These are phyloP conservation scores for Bullera alba DNA, from an alignment of 768 basidiomycete species.

Conservation along the genomic window DNA sequence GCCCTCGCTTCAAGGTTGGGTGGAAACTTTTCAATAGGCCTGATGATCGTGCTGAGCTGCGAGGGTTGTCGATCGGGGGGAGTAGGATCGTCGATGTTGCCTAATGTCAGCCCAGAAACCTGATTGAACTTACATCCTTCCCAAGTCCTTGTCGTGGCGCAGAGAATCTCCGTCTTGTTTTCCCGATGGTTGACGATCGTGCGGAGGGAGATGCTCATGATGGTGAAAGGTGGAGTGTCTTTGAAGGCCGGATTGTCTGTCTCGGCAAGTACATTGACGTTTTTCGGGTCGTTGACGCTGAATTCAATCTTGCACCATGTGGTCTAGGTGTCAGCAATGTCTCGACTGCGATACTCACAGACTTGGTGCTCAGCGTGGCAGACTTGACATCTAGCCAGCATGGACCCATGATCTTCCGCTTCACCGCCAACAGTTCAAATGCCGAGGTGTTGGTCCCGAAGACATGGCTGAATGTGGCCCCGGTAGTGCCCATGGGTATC, in stretches of 20 bases:
- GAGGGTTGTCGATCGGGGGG: slow-evolving; percentile 81
- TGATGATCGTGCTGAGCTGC: slow-evolving; percentile 75
- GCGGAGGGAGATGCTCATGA: slow-evolving; percentile 79
- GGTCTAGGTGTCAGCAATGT: slow-evolving; percentile 53
- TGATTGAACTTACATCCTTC: slow-evolving; percentile 55
- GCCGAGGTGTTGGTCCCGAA: slow-evolving; percentile 88
- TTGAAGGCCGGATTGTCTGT: slow-evolving; percentile 62
- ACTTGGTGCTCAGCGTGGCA: slow-evolving; percentile 66
- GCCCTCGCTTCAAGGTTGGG: slow-evolving; percentile 69
- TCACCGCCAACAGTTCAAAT: slow-evolving; percentile 86
- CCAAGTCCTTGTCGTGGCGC: slow-evolving; percentile 77
- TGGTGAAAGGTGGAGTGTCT: slow-evolving; percentile 78
- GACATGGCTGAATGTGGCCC: slow-evolving; percentile 75
- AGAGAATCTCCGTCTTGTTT: slow-evolving; percentile 90
- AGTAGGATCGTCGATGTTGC: slow-evolving; percentile 80
- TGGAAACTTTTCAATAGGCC: slow-evolving; percentile 82
- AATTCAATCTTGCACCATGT: slow-evolving; percentile 97
- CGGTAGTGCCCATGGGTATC: slow-evolving; percentile 64
- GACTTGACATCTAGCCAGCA: slow-evolving; percentile 89
- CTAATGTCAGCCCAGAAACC: too few species aligned
- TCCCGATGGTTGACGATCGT: slow-evolving; percentile 89
- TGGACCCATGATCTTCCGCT: slow-evolving; percentile 97
- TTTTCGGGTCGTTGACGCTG: slow-evolving; percentile 73
- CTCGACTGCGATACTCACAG: slow-evolving; percentile 53
- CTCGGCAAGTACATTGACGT: slow-evolving; percentile 75